phyloP scores from a whole-genome alignment of 1,284 basidiomycete species.

The Psilocybe mexicana region DNA sequence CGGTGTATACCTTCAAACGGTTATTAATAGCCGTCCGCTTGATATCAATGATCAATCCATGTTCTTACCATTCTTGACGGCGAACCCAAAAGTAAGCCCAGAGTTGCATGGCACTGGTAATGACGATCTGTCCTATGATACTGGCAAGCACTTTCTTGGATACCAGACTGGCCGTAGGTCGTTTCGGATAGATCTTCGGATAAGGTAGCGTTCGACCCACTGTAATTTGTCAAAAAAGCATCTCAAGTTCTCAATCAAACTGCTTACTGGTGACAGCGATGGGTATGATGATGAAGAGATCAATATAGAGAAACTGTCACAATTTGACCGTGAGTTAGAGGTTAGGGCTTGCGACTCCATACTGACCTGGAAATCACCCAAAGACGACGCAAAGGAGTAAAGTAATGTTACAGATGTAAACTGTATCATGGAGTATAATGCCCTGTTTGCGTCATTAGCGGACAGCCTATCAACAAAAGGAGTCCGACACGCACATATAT shows the following conservation, averaged over 20 bases:
- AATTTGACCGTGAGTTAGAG: constrained; percentile 6
- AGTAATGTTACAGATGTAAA: constrained; percentile 88
- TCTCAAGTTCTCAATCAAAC: constrained; percentile 18
- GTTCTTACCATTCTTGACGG: constrained; percentile 71
- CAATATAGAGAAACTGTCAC: constrained; percentile 91
- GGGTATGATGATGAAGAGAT: constrained; percentile 96
- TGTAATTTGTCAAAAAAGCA: constrained; percentile 31
- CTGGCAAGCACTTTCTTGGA: constrained; percentile 95
- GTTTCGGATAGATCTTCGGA: constrained; percentile 83
- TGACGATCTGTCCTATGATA: constrained; percentile 90
- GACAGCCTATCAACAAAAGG: constrained; percentile 4
- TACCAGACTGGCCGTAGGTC: constrained; percentile 95
- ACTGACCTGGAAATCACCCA: constrained; percentile 92
- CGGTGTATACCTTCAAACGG: constrained; percentile 58
- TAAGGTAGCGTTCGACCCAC: constrained; percentile 96
- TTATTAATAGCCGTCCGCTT: neutral
- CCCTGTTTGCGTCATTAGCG: constrained; percentile 48
- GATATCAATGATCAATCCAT: neutral
- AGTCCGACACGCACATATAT: constrained; percentile 77
- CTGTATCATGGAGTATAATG: constrained; percentile 89
- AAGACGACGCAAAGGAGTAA: constrained; percentile 94
- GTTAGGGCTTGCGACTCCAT: constrained; percentile 6
- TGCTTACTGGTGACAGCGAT: constrained; percentile 89
- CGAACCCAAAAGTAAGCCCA: constrained; percentile 92
- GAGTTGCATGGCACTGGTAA: constrained; percentile 84